Base-by-base conservation (phyloP, 345 rosid species). In the Citrus medica region DNA sequence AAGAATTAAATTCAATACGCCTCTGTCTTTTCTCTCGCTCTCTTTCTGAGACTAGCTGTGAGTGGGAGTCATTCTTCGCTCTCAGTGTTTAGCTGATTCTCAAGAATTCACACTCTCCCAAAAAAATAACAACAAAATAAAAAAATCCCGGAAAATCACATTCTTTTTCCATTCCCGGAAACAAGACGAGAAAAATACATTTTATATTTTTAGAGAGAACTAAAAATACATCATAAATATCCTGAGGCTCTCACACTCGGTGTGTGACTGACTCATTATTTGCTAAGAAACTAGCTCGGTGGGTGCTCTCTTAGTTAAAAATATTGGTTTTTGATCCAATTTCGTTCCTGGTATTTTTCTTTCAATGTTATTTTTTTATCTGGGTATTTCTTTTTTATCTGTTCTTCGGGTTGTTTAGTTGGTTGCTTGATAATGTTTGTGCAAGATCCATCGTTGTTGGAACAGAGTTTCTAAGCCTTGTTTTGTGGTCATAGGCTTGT, bases 281-380 rank as follows among this genome's bases (percentile, higher is more conserved):
- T 68, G 53, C 35, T 32, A 9, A 22, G 53, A 55, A 58, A 13
- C 58, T 79, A 64, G 60, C 76, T 78, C 67, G 79, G 88, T 88
- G 78, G 83, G 87, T 81, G 55, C 79, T 77, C 81, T 67, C 75
- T 56, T 64, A 53, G 6, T 74, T 74, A 40, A 7, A 30, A 42
- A 21, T 60, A 25, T 21, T 76, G 21, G 32, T 81, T 80, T 82
- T 86, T 85, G 42, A 77, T 77, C 79, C 60, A 8, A 74, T 60
- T 63, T 65, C 25, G 73, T 33, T 78, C 51, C 73, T 80, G 84
- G 81, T 80, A 80, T 7, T 78, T 81, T 70, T 48, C 62, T 25
- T 75, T 78, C 55, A 53, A 1, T 59, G 61, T 74, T 74, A 67
- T 77, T 78, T 67, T 72, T 10, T 71, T 67, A 75, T 84, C 79